Evolutionary conservation across 108 stramenopile species (phyloP).

Genomic region (Nitzschia palea): DNA sequence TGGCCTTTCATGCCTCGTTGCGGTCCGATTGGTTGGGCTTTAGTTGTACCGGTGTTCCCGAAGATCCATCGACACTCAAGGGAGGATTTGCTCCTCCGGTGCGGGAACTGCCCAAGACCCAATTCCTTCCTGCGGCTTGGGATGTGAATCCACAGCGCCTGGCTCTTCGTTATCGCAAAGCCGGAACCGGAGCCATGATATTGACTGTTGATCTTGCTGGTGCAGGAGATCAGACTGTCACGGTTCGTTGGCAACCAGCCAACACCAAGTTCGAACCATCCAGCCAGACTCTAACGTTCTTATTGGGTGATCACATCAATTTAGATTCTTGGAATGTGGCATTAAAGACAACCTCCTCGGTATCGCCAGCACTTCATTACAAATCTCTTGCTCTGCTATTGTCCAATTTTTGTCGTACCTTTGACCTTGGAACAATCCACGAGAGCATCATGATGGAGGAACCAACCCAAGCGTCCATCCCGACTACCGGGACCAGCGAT

Average conservation of each 20-base stretch:
- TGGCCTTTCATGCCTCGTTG: constrained; percentile 66
- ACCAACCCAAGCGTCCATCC: not conserved
- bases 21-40: constrained; percentile 47
- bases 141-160: constrained; percentile 34
- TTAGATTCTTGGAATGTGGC: constrained; percentile 61
- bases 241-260: constrained; percentile 31
- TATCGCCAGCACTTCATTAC: constrained; percentile 69
- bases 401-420: constrained; percentile 44
- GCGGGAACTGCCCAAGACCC: constrained; percentile 60
- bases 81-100: constrained; percentile 69
- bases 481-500: too few species aligned
- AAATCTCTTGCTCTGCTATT: constrained; percentile 54
- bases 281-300: constrained; percentile 35
- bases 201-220: constrained; percentile 35
- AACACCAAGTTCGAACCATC: constrained; percentile 41
- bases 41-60: constrained; percentile 69
- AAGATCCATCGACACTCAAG: constrained; percentile 7
- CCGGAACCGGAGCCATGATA: constrained; percentile 38
- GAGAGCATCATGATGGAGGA: constrained; percentile 4
- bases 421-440: constrained; percentile 50
- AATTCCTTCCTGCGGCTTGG: constrained; percentile 70
- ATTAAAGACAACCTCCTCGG: not conserved
- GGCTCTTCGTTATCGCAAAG: constrained; percentile 55
- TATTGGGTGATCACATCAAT: constrained; percentile 62
- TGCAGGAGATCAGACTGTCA: not conserved